Evolutionary conservation across 2,329 filamentous ascomycete species (phyloP).

Genomic region (Fusarium globosum): DNA sequence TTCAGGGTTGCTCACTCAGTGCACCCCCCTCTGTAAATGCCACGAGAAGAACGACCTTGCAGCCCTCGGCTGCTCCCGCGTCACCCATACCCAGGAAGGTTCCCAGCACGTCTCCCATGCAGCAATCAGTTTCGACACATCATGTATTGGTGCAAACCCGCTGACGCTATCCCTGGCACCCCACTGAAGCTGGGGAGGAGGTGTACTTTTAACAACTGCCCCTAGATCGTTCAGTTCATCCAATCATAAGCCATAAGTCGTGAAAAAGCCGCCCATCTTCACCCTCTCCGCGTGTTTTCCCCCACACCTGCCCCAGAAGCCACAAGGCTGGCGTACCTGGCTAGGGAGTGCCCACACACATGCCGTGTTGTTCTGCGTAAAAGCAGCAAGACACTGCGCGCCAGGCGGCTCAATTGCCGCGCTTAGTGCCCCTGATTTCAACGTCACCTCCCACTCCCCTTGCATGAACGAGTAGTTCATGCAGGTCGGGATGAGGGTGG

Average conservation of each 20-base stretch:
- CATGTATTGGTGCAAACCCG: constrained; percentile 36
- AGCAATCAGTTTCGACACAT: constrained; percentile 38
- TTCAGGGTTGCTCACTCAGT: constrained; percentile 33
- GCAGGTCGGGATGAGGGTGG: constrained; percentile 35
- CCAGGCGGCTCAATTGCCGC: constrained; percentile 52
- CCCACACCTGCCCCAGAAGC: constrained; percentile 44
- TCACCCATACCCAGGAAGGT: constrained; percentile 36
- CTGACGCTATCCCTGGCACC: constrained; percentile 40
- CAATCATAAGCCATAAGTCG: constrained; percentile 67
- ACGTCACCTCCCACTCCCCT: constrained; percentile 44
- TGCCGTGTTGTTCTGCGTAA: constrained; percentile 46
- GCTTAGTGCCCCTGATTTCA: constrained; percentile 42
- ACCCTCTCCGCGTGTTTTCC: constrained; percentile 22
- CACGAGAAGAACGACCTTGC: constrained; percentile 31
- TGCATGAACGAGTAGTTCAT: constrained; percentile 41
- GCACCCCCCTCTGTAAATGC: constrained; percentile 37
- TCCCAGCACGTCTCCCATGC: constrained; percentile 35
- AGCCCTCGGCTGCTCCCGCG: constrained; percentile 44
- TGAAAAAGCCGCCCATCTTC: constrained; percentile 54
- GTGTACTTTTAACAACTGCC: constrained; percentile 58
- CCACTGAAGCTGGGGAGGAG: constrained; percentile 50
- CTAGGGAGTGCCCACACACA: constrained; percentile 42
- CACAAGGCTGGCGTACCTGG: constrained; percentile 43
- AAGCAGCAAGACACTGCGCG: constrained; percentile 57
- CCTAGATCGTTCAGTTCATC: constrained; percentile 51